Base-by-base conservation (phyloP, 2,329 filamentous ascomycete species). In the Ophiostoma piceae region DNA sequence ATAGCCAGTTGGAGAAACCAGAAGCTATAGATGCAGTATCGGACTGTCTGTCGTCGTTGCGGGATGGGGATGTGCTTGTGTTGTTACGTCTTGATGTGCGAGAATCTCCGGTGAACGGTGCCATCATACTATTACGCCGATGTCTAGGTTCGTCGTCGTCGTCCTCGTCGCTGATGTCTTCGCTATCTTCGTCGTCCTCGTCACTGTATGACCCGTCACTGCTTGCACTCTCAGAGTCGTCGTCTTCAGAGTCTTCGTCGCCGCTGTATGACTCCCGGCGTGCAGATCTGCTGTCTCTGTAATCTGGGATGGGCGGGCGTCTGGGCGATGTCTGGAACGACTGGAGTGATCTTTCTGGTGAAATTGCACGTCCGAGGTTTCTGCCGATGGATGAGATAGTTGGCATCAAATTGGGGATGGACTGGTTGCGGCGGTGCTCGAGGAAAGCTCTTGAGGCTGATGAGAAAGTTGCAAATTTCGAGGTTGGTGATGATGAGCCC, bases 321-420 rank as follows among this genome's bases (percentile, higher is more conserved):
- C 60, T 26, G 0, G 71, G 62, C 5, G 67, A 51, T 9, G 66
- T 51, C 19, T 57, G 66, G 16, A 43, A n/a, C 1, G 70, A 19
- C 19, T 66, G 69, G 29, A 62, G 19, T 11, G 69, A 60, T 19
- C 72, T 70, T 8, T 74, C 73, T 7, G 73, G 73, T 5, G 73
- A 74, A 11, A 74, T 73, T 64, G 73, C 72, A 1, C 73, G 73
- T 29, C 73, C 66, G 2, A 74, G 70, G 66, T 68, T 73, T 68
- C 69, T 71, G 51, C 69, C 69, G 29, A 72, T 70, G 29, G 73
- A 70, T 29, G 72, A 68, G 35, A 74, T 69, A 4, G 73, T 67
- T 14, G 79, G 76, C 69, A 79, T 74, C 69, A 78, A 73, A 73
- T 77, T 79, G 35, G 79, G 76, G 57, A 79, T 77, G 4, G 79